phyloP scores from a whole-genome alignment of 2,329 filamentous ascomycete genomes.

The Penicillium hordei region DNA sequence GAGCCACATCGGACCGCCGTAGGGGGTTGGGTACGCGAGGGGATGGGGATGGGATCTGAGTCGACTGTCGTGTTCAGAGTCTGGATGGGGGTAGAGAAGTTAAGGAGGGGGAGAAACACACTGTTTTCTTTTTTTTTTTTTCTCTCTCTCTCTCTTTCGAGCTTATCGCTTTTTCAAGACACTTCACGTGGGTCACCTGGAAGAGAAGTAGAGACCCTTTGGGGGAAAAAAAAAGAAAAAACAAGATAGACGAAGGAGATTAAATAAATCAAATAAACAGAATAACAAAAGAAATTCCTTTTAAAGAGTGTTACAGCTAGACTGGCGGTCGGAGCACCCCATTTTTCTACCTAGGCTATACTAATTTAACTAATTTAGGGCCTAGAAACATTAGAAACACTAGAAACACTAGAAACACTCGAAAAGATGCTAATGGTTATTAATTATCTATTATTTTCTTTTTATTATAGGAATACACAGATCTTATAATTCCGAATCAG shows the following conservation, averaged over 20 bases:
- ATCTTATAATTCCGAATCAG: neutral
- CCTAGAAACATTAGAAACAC: neutral
- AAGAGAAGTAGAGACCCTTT: neutral
- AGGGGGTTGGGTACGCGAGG: constrained; percentile 29
- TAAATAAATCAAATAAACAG: neutral
- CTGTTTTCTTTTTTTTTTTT: neutral
- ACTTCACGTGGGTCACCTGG: neutral
- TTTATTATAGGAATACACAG: neutral
- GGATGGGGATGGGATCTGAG: neutral
- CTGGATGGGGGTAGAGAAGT: neutral
- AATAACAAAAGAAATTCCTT: neutral
- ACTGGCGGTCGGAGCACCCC: constrained; percentile 3
- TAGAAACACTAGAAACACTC: neutral
- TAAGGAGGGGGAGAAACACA: neutral
- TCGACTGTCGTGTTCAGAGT: neutral
- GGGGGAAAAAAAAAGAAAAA: neutral
- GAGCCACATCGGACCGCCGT: constrained; percentile 67
- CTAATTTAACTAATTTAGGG: neutral
- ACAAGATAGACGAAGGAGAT: neutral
- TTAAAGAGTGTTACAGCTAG: neutral
- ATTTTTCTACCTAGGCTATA: neutral
- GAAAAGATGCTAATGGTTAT: neutral
- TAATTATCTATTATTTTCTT: too few relatives aligned
- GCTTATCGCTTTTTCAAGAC: constrained; percentile 1
- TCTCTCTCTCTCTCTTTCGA: neutral